phyloP scores from a whole-genome alignment of 2,329 filamentous ascomycete species.

The Thermothelomyces thermophilus region DNA sequence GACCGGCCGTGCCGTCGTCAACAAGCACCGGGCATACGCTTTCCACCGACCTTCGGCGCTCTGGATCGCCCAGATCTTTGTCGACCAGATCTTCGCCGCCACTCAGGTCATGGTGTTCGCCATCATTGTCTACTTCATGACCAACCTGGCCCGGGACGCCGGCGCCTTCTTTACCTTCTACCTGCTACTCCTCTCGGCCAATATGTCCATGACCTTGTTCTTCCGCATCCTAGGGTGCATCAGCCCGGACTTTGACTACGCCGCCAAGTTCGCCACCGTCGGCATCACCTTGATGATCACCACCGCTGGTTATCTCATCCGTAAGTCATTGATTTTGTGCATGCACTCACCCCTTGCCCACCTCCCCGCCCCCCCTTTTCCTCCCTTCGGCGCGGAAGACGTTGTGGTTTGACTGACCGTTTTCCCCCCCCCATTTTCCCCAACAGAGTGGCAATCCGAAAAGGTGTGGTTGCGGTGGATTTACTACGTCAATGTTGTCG shows the following conservation, averaged over 20 bases:
- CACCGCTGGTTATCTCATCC: slow-evolving; percentile 78
- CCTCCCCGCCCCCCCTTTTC: no score
- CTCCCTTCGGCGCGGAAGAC: no score
- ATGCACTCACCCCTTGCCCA: no score
- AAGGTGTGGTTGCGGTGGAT: slow-evolving; percentile 79
- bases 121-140: slow-evolving; percentile 76
- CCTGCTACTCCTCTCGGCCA: slow-evolving; percentile 61
- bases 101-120: slow-evolving; percentile 65
- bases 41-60: slow-evolving; percentile 77
- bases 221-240: slow-evolving; percentile 69
- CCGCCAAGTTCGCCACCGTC: slow-evolving; percentile 73
- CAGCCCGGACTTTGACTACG: slow-evolving; percentile 77
- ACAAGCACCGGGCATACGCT: slow-evolving; percentile 77
- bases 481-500: slow-evolving; percentile 69
- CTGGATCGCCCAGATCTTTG: slow-evolving; percentile 76
- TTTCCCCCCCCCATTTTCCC: no score
- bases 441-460: slow-evolving; percentile 35
- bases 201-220: slow-evolving; percentile 68
- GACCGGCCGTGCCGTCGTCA: slow-evolving; percentile 68
- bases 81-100: slow-evolving; percentile 67
- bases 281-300: slow-evolving; percentile 77
- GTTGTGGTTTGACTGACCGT: no score
- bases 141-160: slow-evolving; percentile 58
- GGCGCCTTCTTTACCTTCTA: slow-evolving; percentile 75
- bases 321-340: slow-evolving; percentile 4